These are phyloP conservation scores for Neocallimastix lanati DNA, from an alignment of 192 early-diverging fungal species.

Conservation along the genomic window DNA sequence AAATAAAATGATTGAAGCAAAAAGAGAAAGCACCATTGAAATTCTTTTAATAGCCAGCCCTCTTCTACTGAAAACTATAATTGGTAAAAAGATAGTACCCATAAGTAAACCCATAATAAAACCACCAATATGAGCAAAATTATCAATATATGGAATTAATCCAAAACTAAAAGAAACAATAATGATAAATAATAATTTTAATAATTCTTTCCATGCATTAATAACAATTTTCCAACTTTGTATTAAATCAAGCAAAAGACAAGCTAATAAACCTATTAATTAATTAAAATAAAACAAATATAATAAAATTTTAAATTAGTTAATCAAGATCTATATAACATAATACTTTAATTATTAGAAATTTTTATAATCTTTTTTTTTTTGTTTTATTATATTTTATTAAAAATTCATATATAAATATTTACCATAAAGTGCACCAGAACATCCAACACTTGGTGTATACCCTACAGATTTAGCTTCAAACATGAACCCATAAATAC, in stretches of 20 bases:
- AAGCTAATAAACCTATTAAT: neutral
- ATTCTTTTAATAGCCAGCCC: neutral
- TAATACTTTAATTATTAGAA: no score
- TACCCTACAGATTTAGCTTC: conserved; percentile 33
- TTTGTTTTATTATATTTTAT: neutral
- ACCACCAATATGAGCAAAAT: neutral
- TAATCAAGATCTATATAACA: no score
- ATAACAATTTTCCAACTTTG: neutral
- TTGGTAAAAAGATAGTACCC: neutral
- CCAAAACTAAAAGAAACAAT: neutral
- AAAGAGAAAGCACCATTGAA: neutral
- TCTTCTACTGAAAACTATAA: neutral
- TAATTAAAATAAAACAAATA: no score
- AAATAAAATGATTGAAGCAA: neutral
- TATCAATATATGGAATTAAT: neutral
- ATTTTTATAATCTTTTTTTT: no score
- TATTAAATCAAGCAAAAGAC: neutral
- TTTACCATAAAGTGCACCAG: conserved; percentile 30
- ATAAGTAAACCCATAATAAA: neutral
- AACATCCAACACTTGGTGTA: conserved; percentile 36
- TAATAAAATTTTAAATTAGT: no score
- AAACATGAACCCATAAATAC: conserved; percentile 64
- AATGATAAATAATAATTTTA: neutral
- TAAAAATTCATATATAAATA: neutral
- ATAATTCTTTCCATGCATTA: neutral